These are phyloP conservation scores for Dimargaris xerosporica DNA, from an alignment of 192 early-diverging fungal genomes.

Conservation along the genomic window DNA sequence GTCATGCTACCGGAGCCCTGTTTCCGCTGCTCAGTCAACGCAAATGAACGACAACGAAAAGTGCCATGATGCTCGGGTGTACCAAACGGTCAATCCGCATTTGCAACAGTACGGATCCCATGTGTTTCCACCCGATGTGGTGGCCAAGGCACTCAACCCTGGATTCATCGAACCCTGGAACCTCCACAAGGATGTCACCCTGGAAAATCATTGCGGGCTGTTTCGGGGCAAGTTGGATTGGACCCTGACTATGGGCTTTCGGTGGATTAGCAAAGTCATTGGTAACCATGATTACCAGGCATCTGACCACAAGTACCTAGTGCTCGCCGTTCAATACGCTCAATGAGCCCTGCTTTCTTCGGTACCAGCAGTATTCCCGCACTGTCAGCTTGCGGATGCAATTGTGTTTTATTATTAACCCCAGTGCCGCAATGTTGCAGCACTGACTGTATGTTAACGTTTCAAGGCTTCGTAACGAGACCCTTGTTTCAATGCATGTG, in stretches of 20 bases:
- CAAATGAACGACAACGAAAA: not conserved
- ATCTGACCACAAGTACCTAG: constrained; percentile 58
- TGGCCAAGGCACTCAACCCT: constrained; percentile 42
- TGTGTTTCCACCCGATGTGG: constrained; percentile 20
- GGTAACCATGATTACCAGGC: constrained; percentile 46
- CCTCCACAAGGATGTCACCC: constrained; percentile 38
- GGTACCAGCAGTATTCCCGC: too few species aligned
- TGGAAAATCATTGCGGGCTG: constrained; percentile 46
- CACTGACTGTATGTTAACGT: too few species aligned
- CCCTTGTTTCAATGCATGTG: too few species aligned
- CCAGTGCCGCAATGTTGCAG: too few species aligned
- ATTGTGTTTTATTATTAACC: too few species aligned
- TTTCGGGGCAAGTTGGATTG: constrained; percentile 61
- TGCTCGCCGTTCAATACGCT: too few species aligned
- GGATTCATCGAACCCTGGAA: constrained; percentile 65
- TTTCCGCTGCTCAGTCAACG: not conserved
- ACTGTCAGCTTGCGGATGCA: too few species aligned
- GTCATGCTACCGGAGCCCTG: constrained; percentile 3
- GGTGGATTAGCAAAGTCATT: constrained; percentile 30
- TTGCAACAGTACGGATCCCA: not conserved
- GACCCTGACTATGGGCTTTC: constrained; percentile 42
- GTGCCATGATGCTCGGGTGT: not conserved
- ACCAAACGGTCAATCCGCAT: not conserved
- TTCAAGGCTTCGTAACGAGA: too few species aligned
- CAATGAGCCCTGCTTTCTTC: too few species aligned